Evolutionary conservation across 108 stramenopile genomes (phyloP), one percentile per base, ranked within the genome.

Genomic region (Pseudonitzschia delicatissima): DNA sequence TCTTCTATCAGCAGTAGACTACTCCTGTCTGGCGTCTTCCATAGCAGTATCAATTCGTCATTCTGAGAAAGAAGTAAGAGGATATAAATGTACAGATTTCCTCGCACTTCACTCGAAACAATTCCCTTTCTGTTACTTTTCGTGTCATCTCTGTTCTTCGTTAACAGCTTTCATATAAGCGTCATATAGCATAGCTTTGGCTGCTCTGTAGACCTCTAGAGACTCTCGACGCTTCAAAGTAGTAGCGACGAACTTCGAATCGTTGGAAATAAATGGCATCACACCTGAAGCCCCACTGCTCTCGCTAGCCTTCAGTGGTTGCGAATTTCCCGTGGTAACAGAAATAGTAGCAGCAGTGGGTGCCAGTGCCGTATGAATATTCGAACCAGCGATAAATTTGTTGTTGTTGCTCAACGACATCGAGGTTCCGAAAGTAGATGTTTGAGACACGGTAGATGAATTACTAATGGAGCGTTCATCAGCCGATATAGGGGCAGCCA

Each of bases 151-250:
- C 6, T 28, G 26, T n/a, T 55, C 31, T 55, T 55, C 31, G 26
- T 55, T 55, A 11, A 55, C 17, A 7, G 75, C 80, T 20, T 66
- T 58, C 50, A 77, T 52, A 53, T 73, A 82, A 32, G 82, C 69
- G 17, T 82, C 62, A 50, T 71, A 78, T 26, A 82, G 59, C 77
- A 82, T 77, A 4, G 71, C 69, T 33, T 71, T 66, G 5, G 77
- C 69, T 18, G 69, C 73, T 27, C 53, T 35, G 32, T 75, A 33
- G 3, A 67, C 52, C 48, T 82, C 82, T 12, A 53, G 66, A 37
- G 66, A 57, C 18, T 76, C 71, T 8, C 77, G 50, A 57, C 68
- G 64, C 39, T 32, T 35, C 12, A 82, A 64, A 2, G 64, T 57
- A 4, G 31, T 29, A 2, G 69, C 59, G 9, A 82, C 74, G 34